phyloP scores from a whole-genome alignment of 2,329 filamentous ascomycete species.

The Penicillium sp. region DNA sequence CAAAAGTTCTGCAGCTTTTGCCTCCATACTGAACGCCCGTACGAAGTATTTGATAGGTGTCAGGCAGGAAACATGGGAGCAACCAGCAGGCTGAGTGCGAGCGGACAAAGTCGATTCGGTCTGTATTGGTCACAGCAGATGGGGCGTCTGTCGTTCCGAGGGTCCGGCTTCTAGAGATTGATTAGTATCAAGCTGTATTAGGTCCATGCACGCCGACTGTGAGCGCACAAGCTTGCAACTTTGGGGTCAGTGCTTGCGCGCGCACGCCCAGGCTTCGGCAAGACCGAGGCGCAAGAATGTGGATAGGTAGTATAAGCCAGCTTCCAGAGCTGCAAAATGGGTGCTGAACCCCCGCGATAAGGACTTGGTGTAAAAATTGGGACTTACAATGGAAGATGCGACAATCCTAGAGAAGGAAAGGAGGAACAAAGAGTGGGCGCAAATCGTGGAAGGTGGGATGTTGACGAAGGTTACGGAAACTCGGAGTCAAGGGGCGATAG shows the following conservation, averaged over 20 bases:
- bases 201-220: neutral
- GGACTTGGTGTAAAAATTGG: too few species aligned
- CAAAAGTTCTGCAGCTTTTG: slow-evolving; percentile 50
- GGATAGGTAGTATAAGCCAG: too few species aligned
- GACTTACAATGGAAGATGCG: slow-evolving; percentile 7
- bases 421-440: slow-evolving; percentile 1
- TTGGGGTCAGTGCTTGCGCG: neutral
- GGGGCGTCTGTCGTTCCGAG: neutral
- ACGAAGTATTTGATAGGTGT: slow-evolving; percentile 5
- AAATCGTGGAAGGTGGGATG: slow-evolving; percentile 20
- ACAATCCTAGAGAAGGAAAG: neutral
- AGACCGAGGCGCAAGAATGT: neutral
- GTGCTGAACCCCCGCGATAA: too few species aligned
- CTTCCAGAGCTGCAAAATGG: too few species aligned
- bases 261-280: too few species aligned
- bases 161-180: neutral
- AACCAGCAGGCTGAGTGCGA: slow-evolving; percentile 2
- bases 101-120: neutral
- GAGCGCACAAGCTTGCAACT: neutral
- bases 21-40: slow-evolving; percentile 45
- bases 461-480: slow-evolving; percentile 17
- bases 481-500: slow-evolving; percentile 24
- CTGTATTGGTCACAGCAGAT: neutral
- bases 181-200: too few species aligned
- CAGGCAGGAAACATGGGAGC: slow-evolving; percentile 14